Evolutionary conservation across 352 stramenopile genomes (phyloP).

Genomic region (Globisporangium rhizosaccharum): DNA sequence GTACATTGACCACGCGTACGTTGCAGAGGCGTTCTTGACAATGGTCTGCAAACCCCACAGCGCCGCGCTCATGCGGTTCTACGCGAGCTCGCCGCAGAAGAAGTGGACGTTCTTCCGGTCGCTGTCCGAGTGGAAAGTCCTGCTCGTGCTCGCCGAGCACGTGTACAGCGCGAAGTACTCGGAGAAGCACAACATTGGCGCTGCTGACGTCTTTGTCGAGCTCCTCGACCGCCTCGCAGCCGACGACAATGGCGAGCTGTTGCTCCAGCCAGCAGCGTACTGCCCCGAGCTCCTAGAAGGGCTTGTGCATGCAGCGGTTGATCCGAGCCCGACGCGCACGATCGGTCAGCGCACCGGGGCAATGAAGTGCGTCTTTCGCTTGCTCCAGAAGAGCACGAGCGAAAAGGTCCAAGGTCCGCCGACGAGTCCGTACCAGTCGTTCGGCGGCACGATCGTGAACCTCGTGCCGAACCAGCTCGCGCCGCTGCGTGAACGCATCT

Average conservation of each 20-base stretch:
- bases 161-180: slow-evolving; percentile 60
- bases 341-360: slow-evolving; percentile 70
- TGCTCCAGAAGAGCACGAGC: slow-evolving; percentile 69
- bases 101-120: slow-evolving; percentile 88
- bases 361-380: slow-evolving; percentile 77
- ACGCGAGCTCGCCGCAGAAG: slow-evolving; percentile 57
- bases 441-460: slow-evolving; percentile 81
- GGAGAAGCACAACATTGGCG: slow-evolving; percentile 70
- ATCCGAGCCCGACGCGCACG: slow-evolving; percentile 24
- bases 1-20: slow-evolving; percentile 73
- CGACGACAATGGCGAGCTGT: slow-evolving; percentile 85
- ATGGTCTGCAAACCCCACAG: slow-evolving; percentile 85
- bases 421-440: slow-evolving; percentile 82
- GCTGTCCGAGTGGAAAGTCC: slow-evolving; percentile 85
- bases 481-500: slow-evolving; percentile 66
- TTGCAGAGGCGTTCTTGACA: slow-evolving; percentile 85
- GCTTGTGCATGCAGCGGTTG: slow-evolving; percentile 62
- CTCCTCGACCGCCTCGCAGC: slow-evolving; percentile 81
- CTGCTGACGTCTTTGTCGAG: slow-evolving; percentile 86
- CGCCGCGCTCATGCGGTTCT: slow-evolving; percentile 61
- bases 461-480: slow-evolving; percentile 77
- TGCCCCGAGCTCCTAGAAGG: slow-evolving; percentile 78
- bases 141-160: slow-evolving; percentile 78
- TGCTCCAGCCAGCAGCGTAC: slow-evolving; percentile 83
- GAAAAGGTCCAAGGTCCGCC: slow-evolving; percentile 76